Percentiles rank a stretch among this genome's conserved stretches.
phyloP scores from a whole-genome alignment of 441 rosid species.

The Euphorbia schlechtendalii region DNA sequence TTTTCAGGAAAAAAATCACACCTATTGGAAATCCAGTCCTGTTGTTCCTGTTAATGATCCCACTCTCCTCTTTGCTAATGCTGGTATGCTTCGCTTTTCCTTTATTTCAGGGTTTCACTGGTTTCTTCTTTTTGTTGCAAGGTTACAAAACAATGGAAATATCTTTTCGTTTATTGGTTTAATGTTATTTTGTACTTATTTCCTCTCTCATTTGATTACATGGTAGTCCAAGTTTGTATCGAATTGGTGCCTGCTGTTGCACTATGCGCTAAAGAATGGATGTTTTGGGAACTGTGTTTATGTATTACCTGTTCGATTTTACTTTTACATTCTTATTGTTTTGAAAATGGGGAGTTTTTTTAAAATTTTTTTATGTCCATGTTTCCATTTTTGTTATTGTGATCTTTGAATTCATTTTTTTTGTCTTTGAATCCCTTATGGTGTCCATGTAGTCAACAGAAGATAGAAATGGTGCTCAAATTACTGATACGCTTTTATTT shows the following conservation, averaged over 20 bases:
- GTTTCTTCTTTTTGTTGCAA: background rate
- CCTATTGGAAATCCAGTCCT: constrained; percentile 81
- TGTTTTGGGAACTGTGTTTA: background rate
- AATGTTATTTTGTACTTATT: background rate
- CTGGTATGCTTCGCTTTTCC: constrained; percentile 38
- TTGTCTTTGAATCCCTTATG: background rate
- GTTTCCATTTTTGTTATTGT: no score
- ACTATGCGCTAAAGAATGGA: no score
- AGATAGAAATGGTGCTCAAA: background rate
- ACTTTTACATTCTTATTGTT: background rate
- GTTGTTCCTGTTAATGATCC: constrained; percentile 93
- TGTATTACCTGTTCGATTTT: background rate
- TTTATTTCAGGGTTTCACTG: background rate
- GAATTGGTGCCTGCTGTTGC: no score
- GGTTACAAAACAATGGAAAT: background rate
- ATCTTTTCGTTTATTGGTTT: background rate
- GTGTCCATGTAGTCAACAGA: background rate
- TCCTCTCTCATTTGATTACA: background rate
- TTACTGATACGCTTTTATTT: background rate
- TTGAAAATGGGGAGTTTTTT: no score
- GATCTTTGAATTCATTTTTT: background rate
- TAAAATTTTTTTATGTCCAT: background rate
- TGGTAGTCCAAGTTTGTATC: background rate
- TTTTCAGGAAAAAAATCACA: constrained; percentile 61
- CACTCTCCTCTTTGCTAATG: constrained; percentile 87